phyloP scores from a whole-genome alignment of 805 yeast species.

The Teunomyces aglyptinius region DNA sequence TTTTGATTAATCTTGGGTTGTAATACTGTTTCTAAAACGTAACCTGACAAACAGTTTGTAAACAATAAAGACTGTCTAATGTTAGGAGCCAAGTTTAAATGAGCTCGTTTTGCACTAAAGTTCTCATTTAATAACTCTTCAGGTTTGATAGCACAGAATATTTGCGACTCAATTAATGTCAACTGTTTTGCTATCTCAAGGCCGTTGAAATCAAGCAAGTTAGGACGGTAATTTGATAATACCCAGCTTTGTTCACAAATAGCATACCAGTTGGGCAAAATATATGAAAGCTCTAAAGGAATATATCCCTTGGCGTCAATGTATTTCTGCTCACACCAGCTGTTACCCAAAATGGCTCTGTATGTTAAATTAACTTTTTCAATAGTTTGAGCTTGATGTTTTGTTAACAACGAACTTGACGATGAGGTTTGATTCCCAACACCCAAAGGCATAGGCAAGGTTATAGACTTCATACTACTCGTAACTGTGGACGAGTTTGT shows the following conservation, averaged over 20 bases:
- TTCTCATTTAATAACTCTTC: constrained; percentile 67
- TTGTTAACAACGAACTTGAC: constrained; percentile 37
- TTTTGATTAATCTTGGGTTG: constrained; percentile 49
- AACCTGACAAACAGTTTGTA: constrained; percentile 69
- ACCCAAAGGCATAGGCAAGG: constrained; percentile 37
- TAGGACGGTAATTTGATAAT: constrained; percentile 50
- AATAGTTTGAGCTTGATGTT: constrained; percentile 40
- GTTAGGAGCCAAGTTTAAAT: constrained; percentile 60
- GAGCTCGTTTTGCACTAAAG: constrained; percentile 57
- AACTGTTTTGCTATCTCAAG: constrained; percentile 76
- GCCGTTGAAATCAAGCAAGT: constrained; percentile 59
- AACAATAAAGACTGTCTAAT: constrained; percentile 60
- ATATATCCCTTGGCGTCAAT: constrained; percentile 29
- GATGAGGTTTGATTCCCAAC: constrained; percentile 43
- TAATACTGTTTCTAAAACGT: constrained; percentile 67
- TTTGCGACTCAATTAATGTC: constrained; percentile 66
- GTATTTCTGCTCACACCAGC: constrained; percentile 42
- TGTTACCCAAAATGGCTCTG: constrained; percentile 49
- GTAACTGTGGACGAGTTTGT: constrained; percentile 45
- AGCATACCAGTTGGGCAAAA: constrained; percentile 48
- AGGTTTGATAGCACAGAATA: constrained; percentile 61
- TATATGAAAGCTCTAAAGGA: constrained; percentile 29
- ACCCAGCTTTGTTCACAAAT: constrained; percentile 59
- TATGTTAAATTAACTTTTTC: constrained; percentile 53
- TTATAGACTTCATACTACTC: constrained; percentile 40